phyloP scores from a whole-genome alignment of 1,284 basidiomycete genomes.

The Rhodotorula sp. region DNA sequence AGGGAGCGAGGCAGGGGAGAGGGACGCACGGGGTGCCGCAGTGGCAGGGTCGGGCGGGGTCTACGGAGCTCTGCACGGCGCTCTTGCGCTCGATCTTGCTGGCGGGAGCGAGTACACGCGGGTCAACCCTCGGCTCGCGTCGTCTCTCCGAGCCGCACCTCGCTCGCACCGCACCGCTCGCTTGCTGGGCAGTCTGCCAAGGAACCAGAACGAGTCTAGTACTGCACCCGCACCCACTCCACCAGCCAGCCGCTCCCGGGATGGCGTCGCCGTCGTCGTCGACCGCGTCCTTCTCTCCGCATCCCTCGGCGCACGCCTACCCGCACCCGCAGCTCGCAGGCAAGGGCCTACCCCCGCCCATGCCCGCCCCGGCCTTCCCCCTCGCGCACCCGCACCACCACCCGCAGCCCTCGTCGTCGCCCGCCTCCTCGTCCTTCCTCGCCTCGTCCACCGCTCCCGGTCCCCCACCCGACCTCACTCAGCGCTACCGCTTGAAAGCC shows the following conservation, averaged over 20 bases:
- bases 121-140: too few species aligned
- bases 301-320: background rate
- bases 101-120: too few species aligned
- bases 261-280: background rate
- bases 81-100: too few species aligned
- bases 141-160: too few species aligned
- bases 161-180: too few species aligned
- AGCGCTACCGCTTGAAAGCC: conserved; percentile 30
- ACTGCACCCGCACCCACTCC: too few species aligned
- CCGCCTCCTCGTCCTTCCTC: background rate
- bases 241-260: background rate
- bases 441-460: conserved; percentile 3
- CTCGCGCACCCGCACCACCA: too few species aligned
- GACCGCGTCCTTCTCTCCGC: background rate
- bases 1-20: background rate
- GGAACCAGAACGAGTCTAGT: too few species aligned
- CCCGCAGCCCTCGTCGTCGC: background rate
- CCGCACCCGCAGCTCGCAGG: conserved; percentile 5
- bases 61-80: too few species aligned
- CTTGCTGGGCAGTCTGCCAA: too few species aligned
- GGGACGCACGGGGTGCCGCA: too few species aligned
- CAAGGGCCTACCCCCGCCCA: conserved; percentile 5
- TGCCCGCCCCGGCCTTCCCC: conserved; percentile 6
- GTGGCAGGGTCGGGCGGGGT: too few species aligned
- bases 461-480: conserved; percentile 30